Base-by-base conservation (phyloP, 352 stramenopile species). In the Pythium phragmitis region DNA sequence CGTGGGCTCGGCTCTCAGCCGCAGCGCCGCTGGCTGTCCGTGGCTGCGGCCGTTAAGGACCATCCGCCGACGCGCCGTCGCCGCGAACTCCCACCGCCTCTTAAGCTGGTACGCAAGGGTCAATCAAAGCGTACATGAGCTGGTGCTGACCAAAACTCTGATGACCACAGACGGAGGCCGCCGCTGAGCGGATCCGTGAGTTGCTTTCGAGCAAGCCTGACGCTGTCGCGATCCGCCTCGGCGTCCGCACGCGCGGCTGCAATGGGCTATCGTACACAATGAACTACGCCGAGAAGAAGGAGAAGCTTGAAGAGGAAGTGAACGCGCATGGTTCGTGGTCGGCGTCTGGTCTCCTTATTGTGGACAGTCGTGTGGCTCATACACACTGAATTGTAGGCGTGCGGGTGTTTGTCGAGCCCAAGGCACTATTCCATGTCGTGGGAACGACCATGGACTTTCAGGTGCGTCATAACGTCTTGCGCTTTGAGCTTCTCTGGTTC, bases 191-290 rank as follows among this genome's bases (percentile, higher is more conserved):
- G 62, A 96, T 98, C 62, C 84, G 90, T 23, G 85, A 97, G 63
- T 74, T 98, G 21, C 67, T 98, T 28, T 60, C 65, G 7, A 84
- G 67, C 57, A 96, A 97, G 70, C 87, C 81, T 4, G 88, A 97
- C 57, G 91, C 94, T 4, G 69, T 98, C 46, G 97, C 96, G 13
- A 98, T 99, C 51, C 89, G 94, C 14, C 79, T 99, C 26, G 97
- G 97, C 37, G 97, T 99, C 45, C 94, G 96, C 79, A 94, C 95
- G 48, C 82, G 87, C 53, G 98, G 98, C 26, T 99, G 98, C 81
- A 99, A 99, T 77, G 98, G 98, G 0, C 70, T 99, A 21, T 98
- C 92, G 30, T 99, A 99, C 77, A 99, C 97, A 16, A 94, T 99
- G 75, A 99, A 99, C 78, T 99, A 99, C 76, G 97, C 96, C 16